A percentile compares a stretch with the other conserved stretches of the same genome.
phyloP scores from a whole-genome alignment of 495 filamentous ascomycete genomes.

The Hyaloscypha bicolor region DNA sequence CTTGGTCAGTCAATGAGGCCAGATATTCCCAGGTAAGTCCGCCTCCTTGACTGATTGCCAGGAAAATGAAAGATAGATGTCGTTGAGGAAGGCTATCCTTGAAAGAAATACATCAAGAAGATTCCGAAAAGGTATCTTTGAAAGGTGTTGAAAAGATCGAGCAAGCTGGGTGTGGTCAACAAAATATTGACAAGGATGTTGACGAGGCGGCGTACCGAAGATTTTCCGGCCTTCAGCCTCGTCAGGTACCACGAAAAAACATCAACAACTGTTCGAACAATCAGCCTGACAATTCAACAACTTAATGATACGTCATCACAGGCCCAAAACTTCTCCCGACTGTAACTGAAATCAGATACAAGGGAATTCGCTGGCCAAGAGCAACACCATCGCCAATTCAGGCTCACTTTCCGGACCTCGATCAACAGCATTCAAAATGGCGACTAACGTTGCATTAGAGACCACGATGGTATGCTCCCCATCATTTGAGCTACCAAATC shows the following conservation, averaged over 20 bases:
- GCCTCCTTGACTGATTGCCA: neutral
- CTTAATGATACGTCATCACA: neutral
- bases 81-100: neutral
- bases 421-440: constrained; percentile 50
- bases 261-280: constrained; percentile 5
- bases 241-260: constrained; percentile 16
- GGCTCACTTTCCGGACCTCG: neutral
- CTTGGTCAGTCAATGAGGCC: neutral
- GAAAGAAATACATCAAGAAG: neutral
- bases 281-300: neutral
- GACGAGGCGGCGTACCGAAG: constrained; percentile 16
- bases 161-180: neutral
- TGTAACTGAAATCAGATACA: neutral
- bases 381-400: neutral
- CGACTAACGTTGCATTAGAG: constrained; percentile 74
- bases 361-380: neutral
- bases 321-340: neutral
- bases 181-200: neutral
- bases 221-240: constrained; percentile 25
- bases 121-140: neutral
- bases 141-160: neutral
- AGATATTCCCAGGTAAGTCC: neutral
- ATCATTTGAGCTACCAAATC: neutral
- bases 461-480: constrained; percentile 75
- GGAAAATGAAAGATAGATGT: neutral